Conservation (phyloP, 352 stramenopile species). For the Pythium angustatum region DNA sequence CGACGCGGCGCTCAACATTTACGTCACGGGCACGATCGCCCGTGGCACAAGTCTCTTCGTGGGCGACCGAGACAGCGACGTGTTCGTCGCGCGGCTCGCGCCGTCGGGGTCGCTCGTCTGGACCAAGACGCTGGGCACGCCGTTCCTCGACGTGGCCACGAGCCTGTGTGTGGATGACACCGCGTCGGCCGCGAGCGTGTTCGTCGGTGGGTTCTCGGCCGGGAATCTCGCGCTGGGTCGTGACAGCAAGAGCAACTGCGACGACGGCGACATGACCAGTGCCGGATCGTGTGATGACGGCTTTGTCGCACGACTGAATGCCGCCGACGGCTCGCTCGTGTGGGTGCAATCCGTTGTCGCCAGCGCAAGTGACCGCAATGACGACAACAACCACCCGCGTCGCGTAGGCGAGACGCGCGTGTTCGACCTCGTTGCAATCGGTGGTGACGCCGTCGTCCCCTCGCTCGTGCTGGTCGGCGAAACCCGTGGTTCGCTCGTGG, state of each 20-base stretch:
- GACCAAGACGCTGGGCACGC: conserved; percentile 16
- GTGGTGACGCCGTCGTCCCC: not conserved
- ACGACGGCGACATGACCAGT: not conserved
- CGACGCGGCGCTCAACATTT: conserved; percentile 10
- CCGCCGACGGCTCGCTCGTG: conserved; percentile 1
- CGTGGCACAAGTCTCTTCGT: not conserved
- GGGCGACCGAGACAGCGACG: not conserved
- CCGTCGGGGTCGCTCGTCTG: conserved; percentile 6
- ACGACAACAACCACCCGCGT: too few relatives aligned
- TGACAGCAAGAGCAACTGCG: conserved; percentile 7
- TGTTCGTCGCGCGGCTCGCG: conserved; percentile 13
- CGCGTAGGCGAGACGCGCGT: conserved; percentile 20
- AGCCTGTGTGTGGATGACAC: not conserved
- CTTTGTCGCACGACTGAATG: conserved; percentile 14
- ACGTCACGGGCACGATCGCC: conserved; percentile 6
- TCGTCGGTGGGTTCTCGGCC: conserved; percentile 16
- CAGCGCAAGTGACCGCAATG: not conserved
- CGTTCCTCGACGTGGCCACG: conserved; percentile 8
- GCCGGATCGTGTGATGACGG: conserved; percentile 12
- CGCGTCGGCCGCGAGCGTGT: not conserved
- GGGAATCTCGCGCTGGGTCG: conserved; percentile 7
- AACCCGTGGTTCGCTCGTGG: conserved; percentile 27
- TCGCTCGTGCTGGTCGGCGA: conserved; percentile 32
- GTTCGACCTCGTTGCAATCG: conserved; percentile 27
- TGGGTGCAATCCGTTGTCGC: conserved; percentile 5